These are phyloP conservation scores for Phycomyces blakesleeanus DNA, from an alignment of 192 early-diverging fungal species.

Conservation along the genomic window DNA sequence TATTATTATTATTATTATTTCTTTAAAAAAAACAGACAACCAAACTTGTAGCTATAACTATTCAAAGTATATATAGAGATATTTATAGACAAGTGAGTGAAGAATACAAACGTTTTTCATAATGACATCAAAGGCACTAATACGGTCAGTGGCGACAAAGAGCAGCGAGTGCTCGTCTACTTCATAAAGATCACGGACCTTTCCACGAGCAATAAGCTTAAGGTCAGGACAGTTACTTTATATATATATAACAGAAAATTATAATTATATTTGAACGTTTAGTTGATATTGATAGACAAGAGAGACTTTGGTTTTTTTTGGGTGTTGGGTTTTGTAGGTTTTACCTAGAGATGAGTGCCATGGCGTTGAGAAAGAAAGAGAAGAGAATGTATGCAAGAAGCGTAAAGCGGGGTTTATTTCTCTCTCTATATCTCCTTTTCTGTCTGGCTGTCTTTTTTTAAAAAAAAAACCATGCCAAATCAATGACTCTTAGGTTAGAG, in stretches of 20 bases:
- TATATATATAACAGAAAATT: too few species aligned
- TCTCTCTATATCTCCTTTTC: too few species aligned
- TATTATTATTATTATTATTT: too few species aligned
- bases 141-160: conserved; percentile 97
- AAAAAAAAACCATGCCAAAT: too few species aligned
- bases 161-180: conserved; percentile 82
- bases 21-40: too few species aligned
- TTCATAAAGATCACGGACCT: conserved; percentile 96
- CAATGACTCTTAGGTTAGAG: background rate
- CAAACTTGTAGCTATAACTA: too few species aligned
- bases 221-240: conserved; percentile 88
- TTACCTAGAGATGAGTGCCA: background rate
- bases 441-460: too few species aligned
- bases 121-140: conserved; percentile 97
- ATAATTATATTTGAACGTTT: too few species aligned
- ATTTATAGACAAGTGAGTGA: conserved; percentile 3
- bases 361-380: too few species aligned
- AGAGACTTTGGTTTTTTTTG: too few species aligned
- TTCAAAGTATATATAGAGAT: background rate
- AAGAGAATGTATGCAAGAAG: conserved; percentile 2
- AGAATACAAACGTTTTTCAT: conserved; percentile 83
- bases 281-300: too few species aligned
- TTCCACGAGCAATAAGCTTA: conserved; percentile 90
- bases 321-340: too few species aligned
- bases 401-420: background rate